These are phyloP conservation scores for Dichotomocladium elegans DNA, from an alignment of 371 early-diverging fungal genomes.

Conservation along the genomic window DNA sequence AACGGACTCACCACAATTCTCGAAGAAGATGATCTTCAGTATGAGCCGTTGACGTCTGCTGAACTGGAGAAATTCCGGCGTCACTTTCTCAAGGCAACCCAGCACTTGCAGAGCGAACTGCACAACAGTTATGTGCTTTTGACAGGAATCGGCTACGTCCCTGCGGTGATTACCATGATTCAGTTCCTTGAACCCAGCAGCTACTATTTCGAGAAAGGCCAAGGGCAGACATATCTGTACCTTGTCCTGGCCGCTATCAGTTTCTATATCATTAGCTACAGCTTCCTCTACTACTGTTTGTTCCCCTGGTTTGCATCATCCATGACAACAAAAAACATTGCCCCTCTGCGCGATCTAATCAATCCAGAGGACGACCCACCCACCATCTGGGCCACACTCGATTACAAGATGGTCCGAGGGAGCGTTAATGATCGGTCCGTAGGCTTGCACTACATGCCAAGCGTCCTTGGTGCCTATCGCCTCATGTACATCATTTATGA, in stretches of 20 bases:
- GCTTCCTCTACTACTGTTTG: background rate
- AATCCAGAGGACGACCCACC: background rate
- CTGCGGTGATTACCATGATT: background rate
- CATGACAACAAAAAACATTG: background rate
- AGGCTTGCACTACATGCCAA: background rate
- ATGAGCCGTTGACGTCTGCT: background rate
- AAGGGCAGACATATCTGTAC: background rate
- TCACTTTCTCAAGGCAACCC: background rate
- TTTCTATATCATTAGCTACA: background rate
- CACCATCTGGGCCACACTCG: background rate
- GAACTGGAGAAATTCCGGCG: background rate
- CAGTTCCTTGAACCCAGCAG: background rate
- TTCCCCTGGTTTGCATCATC: background rate
- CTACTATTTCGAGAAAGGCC: background rate
- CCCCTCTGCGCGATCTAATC: background rate
- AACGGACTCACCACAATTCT: background rate
- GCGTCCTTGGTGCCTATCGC: background rate
- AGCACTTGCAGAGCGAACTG: background rate
- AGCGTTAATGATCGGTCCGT: background rate
- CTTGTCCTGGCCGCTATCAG: background rate
- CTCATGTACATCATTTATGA: slow-evolving; percentile 1
- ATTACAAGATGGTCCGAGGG: background rate
- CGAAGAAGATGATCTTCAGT: background rate
- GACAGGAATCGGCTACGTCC: background rate
- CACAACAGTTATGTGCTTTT: background rate